Conservation (phyloP, 345 rosid genomes). For the Hypericum androsaemum region DNA sequence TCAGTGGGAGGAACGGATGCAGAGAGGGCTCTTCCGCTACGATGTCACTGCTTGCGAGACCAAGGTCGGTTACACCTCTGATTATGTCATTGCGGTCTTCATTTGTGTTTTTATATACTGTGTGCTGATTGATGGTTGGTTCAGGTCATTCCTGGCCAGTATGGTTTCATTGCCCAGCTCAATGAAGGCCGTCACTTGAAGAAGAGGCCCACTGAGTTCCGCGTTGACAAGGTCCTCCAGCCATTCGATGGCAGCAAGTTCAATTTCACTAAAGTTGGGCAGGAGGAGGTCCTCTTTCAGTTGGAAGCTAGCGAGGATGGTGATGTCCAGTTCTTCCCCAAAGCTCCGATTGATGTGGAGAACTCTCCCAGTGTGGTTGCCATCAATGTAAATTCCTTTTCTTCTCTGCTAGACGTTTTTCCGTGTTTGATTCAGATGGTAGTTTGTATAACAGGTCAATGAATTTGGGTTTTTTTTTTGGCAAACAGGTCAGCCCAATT, state of each 20-base stretch:
- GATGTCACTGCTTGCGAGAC: conserved; percentile 95
- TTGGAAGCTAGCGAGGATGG: conserved; percentile 73
- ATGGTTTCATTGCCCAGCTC: conserved; percentile 89
- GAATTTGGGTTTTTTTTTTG: background rate
- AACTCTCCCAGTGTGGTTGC: conserved; percentile 86
- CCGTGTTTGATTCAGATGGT: background rate
- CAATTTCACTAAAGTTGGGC: conserved; percentile 89
- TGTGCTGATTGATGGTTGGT: conserved; percentile 2
- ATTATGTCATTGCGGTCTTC: background rate
- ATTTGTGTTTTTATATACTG: background rate
- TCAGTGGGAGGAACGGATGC: conserved; percentile 93
- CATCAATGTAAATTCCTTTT: conserved; percentile 51
- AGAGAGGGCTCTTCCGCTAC: conserved; percentile 86
- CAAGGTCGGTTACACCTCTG: conserved; percentile 36
- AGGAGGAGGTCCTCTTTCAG: conserved; percentile 93
- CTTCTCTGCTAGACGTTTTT: background rate
- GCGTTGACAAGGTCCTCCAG: conserved; percentile 85
- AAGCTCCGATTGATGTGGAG: conserved; percentile 52
- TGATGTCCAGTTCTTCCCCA: conserved; percentile 47
- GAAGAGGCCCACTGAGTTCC: conserved; percentile 95
- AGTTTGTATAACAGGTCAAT: background rate
- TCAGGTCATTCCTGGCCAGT: conserved; percentile 78
- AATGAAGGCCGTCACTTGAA: conserved; percentile 93
- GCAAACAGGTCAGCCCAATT: conserved; percentile 94
- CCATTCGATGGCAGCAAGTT: conserved; percentile 87